Evolutionary conservation across 148 eudicot genomes (phyloP).

Genomic region (Arbutus unedo): DNA sequence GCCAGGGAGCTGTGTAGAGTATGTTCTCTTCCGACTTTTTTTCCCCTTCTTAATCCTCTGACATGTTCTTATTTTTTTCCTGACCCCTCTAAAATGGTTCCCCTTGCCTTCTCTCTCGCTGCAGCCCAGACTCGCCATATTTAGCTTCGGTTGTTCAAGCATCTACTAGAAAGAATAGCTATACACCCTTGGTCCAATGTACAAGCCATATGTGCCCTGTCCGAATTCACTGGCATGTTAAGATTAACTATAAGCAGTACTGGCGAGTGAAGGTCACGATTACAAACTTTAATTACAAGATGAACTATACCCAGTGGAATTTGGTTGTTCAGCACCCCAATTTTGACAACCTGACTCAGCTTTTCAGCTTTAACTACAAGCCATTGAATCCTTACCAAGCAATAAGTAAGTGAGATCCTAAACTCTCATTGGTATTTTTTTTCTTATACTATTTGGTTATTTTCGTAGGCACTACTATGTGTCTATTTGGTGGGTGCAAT

Average conservation of each 20-base stretch:
- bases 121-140: conserved; percentile 41
- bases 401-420: conserved; percentile 38
- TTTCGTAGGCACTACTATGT: background rate
- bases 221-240: conserved; percentile 56
- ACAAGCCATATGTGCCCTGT: conserved; percentile 60
- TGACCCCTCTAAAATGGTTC: conserved; percentile 15
- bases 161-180: conserved; percentile 24
- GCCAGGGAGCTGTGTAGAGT: conserved; percentile 56
- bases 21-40: conserved; percentile 24
- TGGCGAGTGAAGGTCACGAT: conserved; percentile 56
- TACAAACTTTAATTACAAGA: conserved; percentile 54
- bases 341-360: conserved; percentile 49
- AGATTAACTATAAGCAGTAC: conserved; percentile 50
- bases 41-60: background rate
- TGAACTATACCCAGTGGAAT: conserved; percentile 61
- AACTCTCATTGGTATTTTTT: conserved; percentile 1
- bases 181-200: conserved; percentile 52
- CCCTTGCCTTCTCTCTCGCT: conserved; percentile 10
- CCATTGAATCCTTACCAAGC: conserved; percentile 39
- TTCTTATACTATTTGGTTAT: background rate
- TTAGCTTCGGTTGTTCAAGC: conserved; percentile 40
- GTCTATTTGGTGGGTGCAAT: background rate
- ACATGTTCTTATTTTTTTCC: background rate
- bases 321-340: conserved; percentile 58
- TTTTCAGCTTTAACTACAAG: conserved; percentile 59